phyloP scores from a whole-genome alignment of 2,329 filamentous ascomycete species.

The Xylariales sp. region DNA sequence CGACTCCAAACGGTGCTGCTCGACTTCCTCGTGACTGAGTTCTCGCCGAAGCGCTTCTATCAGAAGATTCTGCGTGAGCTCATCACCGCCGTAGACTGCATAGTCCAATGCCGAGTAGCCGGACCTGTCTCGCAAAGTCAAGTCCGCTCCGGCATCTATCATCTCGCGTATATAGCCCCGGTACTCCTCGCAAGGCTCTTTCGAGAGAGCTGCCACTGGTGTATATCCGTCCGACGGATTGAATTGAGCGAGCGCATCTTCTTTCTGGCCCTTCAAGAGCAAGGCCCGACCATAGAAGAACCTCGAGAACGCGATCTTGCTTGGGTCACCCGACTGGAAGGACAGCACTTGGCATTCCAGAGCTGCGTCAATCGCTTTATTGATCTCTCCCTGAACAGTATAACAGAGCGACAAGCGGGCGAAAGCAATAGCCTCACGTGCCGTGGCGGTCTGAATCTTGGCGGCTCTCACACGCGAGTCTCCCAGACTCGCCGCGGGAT shows the following conservation, averaged over 20 bases:
- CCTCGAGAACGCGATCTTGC: background rate
- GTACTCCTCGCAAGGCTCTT: background rate
- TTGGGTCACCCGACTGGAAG: background rate
- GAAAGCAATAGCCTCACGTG: background rate
- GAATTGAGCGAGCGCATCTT: background rate
- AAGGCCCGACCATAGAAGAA: background rate
- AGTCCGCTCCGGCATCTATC: constrained; percentile 26
- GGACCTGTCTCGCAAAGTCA: constrained; percentile 26
- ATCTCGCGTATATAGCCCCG: background rate
- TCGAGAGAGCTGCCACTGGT: background rate
- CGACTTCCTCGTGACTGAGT: background rate
- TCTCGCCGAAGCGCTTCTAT: background rate
- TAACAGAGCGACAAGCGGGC: background rate
- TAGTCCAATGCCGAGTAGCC: constrained; percentile 34
- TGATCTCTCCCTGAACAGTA: background rate
- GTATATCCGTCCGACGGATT: background rate
- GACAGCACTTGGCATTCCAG: background rate
- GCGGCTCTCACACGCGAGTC: background rate
- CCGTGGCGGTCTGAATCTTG: background rate
- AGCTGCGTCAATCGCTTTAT: background rate
- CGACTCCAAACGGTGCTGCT: constrained; percentile 17
- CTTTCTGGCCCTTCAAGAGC: background rate
- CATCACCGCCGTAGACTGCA: constrained; percentile 27
- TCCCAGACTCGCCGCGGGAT: background rate
- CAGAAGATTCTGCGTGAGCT: constrained; percentile 4